Base-by-base conservation (phyloP, 164 flowering plant species). In the Annona squamosa region DNA sequence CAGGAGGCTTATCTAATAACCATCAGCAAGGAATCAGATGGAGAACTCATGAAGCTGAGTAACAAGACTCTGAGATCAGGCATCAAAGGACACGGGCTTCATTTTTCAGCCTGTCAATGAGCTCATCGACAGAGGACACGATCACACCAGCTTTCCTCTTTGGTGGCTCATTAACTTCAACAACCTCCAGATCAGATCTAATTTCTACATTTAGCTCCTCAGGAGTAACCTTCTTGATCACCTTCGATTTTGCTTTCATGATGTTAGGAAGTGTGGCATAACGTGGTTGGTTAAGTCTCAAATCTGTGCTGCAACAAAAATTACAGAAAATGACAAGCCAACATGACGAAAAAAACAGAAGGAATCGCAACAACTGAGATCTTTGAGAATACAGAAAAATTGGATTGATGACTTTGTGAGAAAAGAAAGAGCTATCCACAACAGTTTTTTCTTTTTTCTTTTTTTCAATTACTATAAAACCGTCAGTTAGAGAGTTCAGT, bases 201-300 rank as follows among this genome's bases (percentile, higher is more conserved):
- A 95, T 76, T 45, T 90, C 86, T 70, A 95, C 96, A 3, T 91
- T 88, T 79, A 94, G 74, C 67, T 94, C 97, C 71, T 83, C 74
- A 1, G 87, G 91, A 63, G 92, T 88, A 57, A 82, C 79, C 72
- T 90, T 95, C 88, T 93, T 90, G 73, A 95, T 90, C 61, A 79
- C 84, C 81, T 91, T 95, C 4, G 96, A 90, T 77, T 93, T 95
- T 62, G 97, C 99, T 82, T 95, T 95, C 99, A 93, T 93, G 71
- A 95, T 93, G 86, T 95, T 91, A 72, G 99, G 99, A 10, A 93
- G 94, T 4, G 99, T 91, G 5, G 99, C 99, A 73, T 95, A 93
- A 71, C 99, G 86, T 64, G 99, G 97, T 77, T 95, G 99, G 86
- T 95, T 95, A 82, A 94, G 80, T 77, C 99, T 85, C 84, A 95